These are phyloP conservation scores for Huntiella savannae DNA, from an alignment of 2,329 filamentous ascomycete genomes.

Conservation along the genomic window DNA sequence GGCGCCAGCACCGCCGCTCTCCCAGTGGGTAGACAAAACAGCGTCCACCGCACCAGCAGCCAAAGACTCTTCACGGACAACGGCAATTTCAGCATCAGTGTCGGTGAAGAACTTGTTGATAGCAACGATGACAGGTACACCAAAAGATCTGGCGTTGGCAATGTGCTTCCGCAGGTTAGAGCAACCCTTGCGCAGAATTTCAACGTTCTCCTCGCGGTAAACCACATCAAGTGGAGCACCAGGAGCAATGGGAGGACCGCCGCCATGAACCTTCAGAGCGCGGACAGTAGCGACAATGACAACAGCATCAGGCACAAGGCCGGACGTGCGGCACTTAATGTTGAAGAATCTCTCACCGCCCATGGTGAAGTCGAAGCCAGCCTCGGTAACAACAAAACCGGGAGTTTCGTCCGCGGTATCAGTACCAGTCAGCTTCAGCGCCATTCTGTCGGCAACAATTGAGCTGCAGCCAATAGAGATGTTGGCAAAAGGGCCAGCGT, in stretches of 20 bases:
- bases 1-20: conserved; percentile 79
- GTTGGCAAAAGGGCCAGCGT: conserved; percentile 94
- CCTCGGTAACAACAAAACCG: conserved; percentile 90
- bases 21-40: conserved; percentile 90
- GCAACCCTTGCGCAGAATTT: conserved; percentile 74
- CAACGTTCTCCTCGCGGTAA: conserved; percentile 85
- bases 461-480: conserved; percentile 96
- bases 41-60: conserved; percentile 87
- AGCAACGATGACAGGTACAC: conserved; percentile 84
- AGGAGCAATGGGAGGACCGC: conserved; percentile 79
- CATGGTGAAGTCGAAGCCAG: conserved; percentile 99
- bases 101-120: conserved; percentile 96
- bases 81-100: conserved; percentile 75
- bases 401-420: conserved; percentile 67
- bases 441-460: conserved; percentile 84
- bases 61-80: conserved; percentile 78
- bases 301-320: conserved; percentile 78
- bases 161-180: conserved; percentile 95
- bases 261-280: conserved; percentile 91
- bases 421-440: conserved; percentile 85
- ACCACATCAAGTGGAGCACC: conserved; percentile 71
- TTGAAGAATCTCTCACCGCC: conserved; percentile 99
- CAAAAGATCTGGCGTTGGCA: conserved; percentile 69
- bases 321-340: conserved; percentile 95
- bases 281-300: conserved; percentile 91